Base-by-base conservation (phyloP, 805 yeast genomes). In the Cyberlindnera saturnus region DNA sequence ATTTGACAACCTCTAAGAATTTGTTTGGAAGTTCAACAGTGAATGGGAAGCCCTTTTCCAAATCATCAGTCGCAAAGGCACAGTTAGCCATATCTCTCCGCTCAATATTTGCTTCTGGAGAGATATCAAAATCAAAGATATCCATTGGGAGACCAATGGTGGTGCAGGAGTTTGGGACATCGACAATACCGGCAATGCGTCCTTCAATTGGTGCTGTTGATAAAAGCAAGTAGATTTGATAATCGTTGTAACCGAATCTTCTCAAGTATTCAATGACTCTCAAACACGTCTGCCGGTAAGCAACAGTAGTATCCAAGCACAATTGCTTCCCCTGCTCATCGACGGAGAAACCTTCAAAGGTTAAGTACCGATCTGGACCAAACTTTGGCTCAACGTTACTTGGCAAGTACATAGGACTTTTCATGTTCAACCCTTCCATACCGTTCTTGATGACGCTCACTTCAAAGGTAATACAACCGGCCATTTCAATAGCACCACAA, bases 401-500 rank as follows among this genome's bases (percentile, higher is more conserved):
- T 15, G 77, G 74, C 17, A 73, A 52, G 46, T 63, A 73, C 67
- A 74, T 64, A 36, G 79, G 78, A 23, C 67, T 61, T 46, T 65
- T 66, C 66, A 73, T 61, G 41, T 60, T 56, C 47, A 73, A 51
- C 38, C 61, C 59, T 38, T 57, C 50, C 56, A 73, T 62, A 9
- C 78, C 79, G 44, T 60, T 57, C 45, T 70, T 71, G 45, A 73
- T 61, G 35, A 73, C 58, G 2, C 63, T 50, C 34, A 67, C 63
- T 45, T 69, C 62, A 46, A 74, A 49, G 6, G 77, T 72, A 46
- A 73, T 65, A 38, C 62, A 56, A 9, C 78, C 78, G 15, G 74
- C 64, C 77, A 72, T 73, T 51, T 73, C 78, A 51, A 73, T 73
- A 13, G 76, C 79, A 28, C 79, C 79, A 53, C 79, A 73, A 51